Percentiles rank a stretch among this genome's conserved stretches.
Evolutionary conservation across 495 filamentous ascomycete species (phyloP).

Genomic region (Chaetomidium leptoderma): DNA sequence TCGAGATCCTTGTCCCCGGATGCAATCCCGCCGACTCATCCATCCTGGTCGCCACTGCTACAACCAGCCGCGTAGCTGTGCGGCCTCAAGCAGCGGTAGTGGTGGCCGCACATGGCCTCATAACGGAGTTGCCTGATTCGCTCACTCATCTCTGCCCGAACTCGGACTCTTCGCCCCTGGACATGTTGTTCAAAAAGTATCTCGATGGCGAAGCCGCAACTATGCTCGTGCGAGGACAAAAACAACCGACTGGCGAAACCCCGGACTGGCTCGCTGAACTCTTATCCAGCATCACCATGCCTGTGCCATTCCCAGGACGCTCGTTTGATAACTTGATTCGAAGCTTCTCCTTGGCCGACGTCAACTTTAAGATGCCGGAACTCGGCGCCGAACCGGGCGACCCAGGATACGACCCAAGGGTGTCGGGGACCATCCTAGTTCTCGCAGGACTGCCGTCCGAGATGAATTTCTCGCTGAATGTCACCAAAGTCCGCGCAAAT

Average conservation of each 20-base stretch:
- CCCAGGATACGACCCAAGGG: slow-evolving; percentile 66
- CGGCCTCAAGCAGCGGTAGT: slow-evolving; percentile 58
- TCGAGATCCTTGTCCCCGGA: slow-evolving; percentile 75
- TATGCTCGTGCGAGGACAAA: slow-evolving; percentile 74
- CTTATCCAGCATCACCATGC: slow-evolving; percentile 75
- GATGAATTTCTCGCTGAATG: slow-evolving; percentile 76
- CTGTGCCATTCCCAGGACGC: slow-evolving; percentile 75
- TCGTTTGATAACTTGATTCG: slow-evolving; percentile 75
- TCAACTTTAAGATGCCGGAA: slow-evolving; percentile 77
- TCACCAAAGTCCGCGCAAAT: slow-evolving; percentile 66
- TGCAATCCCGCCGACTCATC: slow-evolving; percentile 64
- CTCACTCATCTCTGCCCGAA: slow-evolving; percentile 69
- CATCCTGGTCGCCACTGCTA: slow-evolving; percentile 66
- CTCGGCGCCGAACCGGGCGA: slow-evolving; percentile 69
- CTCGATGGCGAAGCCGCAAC: slow-evolving; percentile 72
- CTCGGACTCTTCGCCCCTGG: slow-evolving; percentile 73
- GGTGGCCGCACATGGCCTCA: slow-evolving; percentile 63
- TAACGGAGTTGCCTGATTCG: slow-evolving; percentile 64
- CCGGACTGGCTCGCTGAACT: slow-evolving; percentile 80
- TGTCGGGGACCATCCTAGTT: slow-evolving; percentile 78
- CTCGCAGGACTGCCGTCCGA: slow-evolving; percentile 72
- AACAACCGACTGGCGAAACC: slow-evolving; percentile 56
- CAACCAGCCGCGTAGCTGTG: slow-evolving; percentile 60
- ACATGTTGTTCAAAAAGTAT: slow-evolving; percentile 75
- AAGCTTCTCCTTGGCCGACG: slow-evolving; percentile 78